These are phyloP conservation scores for Cercospora sp. DNA, from an alignment of 2,329 filamentous ascomycete species.

Conservation along the genomic window DNA sequence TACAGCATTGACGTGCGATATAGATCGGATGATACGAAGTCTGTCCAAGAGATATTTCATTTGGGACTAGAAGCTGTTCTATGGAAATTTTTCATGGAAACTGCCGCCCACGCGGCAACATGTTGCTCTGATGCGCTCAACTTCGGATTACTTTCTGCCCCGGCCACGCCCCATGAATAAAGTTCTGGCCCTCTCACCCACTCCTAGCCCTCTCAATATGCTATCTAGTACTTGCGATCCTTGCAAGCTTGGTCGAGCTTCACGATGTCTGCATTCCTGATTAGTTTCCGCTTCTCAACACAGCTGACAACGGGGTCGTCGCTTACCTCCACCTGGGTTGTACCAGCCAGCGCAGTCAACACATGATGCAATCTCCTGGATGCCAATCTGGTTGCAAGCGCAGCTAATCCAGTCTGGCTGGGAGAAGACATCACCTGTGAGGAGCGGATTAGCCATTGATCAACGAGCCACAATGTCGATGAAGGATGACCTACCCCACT, in stretches of 20 bases:
- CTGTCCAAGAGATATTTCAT: neutral
- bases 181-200: neutral
- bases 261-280: neutral
- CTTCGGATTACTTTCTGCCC: neutral
- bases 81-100: neutral
- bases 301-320: no score
- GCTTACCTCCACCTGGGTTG: no score
- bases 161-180: neutral
- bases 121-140: neutral
- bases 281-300: no score
- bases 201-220: neutral
- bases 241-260: neutral
- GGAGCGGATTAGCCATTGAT: no score
- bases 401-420: neutral
- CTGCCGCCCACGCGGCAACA: neutral
- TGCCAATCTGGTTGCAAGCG: neutral
- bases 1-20: neutral
- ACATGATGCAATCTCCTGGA: neutral
- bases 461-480: no score
- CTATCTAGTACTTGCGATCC: neutral
- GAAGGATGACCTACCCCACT: neutral
- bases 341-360: no score
- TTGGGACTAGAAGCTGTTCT: neutral
- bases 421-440: slow-evolving; percentile 7
- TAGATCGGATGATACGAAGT: neutral